Evolutionary conservation across 225 moss, liverwort and hornwort genomes (phyloP).

Genomic region (Physcomitrium patens): DNA sequence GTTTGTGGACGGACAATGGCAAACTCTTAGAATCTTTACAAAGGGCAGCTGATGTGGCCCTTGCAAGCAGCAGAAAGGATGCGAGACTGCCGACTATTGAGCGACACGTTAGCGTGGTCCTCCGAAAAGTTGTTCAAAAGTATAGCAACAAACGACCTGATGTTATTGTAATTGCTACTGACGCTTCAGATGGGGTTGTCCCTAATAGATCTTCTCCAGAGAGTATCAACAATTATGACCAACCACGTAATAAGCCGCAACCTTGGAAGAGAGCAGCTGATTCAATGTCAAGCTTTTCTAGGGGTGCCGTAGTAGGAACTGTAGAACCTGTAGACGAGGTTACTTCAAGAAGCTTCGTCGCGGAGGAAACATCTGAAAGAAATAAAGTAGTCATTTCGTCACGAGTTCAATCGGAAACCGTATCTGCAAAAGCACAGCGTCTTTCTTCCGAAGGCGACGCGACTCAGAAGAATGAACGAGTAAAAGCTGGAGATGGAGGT

Average conservation of each 20-base stretch:
- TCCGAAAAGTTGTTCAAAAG: slow-evolving; percentile 90
- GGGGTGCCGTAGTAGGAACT: slow-evolving; percentile 36
- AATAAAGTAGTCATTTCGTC: slow-evolving; percentile 10
- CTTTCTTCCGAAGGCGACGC: neutral
- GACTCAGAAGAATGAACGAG: slow-evolving; percentile 17
- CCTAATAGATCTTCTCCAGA: slow-evolving; percentile 28
- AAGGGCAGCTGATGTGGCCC: slow-evolving; percentile 77
- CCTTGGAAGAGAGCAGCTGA: slow-evolving; percentile 46
- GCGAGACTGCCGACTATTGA: slow-evolving; percentile 73
- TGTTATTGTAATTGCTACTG: slow-evolving; percentile 87
- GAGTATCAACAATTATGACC: slow-evolving; percentile 33
- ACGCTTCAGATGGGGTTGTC: slow-evolving; percentile 46
- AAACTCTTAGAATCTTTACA: slow-evolving; percentile 83
- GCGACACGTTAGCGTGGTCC: slow-evolving; percentile 74
- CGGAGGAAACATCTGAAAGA: slow-evolving; percentile 32
- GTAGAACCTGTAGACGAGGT: slow-evolving; percentile 39
- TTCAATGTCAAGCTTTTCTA: slow-evolving; percentile 36
- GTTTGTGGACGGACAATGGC: slow-evolving; percentile 89
- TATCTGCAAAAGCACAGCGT: slow-evolving; percentile 3
- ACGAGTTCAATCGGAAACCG: slow-evolving; percentile 9
- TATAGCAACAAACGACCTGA: slow-evolving; percentile 93
- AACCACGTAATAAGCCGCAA: slow-evolving; percentile 39
- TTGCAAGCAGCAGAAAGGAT: slow-evolving; percentile 72
- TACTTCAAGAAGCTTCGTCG: too few species aligned
- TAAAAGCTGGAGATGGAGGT: slow-evolving; percentile 18